Evolutionary conservation across 2,329 filamentous ascomycete genomes (phyloP).

Genomic region (Curvularia verruculosa): DNA sequence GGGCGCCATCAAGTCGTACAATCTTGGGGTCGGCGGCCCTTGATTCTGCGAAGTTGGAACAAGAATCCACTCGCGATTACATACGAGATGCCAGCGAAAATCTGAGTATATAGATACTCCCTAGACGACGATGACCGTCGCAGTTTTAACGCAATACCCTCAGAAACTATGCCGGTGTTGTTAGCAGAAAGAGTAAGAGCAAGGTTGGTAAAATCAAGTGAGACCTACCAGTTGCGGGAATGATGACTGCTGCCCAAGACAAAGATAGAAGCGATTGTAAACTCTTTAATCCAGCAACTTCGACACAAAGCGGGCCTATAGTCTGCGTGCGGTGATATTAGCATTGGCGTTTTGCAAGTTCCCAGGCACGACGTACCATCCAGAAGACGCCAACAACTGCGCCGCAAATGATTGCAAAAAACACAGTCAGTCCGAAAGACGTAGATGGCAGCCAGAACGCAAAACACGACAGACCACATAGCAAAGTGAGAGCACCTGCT

Average conservation of each 20-base stretch:
- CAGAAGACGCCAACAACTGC: constrained; percentile 57
- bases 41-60: constrained; percentile 21
- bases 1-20: neutral
- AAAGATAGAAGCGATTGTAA: constrained; percentile 51
- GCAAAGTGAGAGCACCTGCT: constrained; percentile 49
- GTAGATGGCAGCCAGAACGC: constrained; percentile 57
- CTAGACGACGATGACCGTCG: constrained; percentile 31
- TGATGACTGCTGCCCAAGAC: constrained; percentile 45
- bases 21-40: constrained; percentile 4
- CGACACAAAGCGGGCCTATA: constrained; percentile 50
- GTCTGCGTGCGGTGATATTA: constrained; percentile 30
- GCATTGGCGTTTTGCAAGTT: neutral
- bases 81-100: constrained; percentile 48
- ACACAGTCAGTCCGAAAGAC: constrained; percentile 51
- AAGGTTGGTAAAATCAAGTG: constrained; percentile 35
- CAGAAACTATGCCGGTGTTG: constrained; percentile 26
- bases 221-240: constrained; percentile 35
- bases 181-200: neutral
- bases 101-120: constrained; percentile 48
- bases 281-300: constrained; percentile 51
- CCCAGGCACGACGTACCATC: constrained; percentile 44
- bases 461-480: constrained; percentile 48
- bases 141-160: constrained; percentile 52
- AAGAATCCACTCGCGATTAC: constrained; percentile 42
- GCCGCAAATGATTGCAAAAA: constrained; percentile 54